Base-by-base conservation (phyloP, 495 filamentous ascomycete genomes). In the Cercophora sp. region DNA sequence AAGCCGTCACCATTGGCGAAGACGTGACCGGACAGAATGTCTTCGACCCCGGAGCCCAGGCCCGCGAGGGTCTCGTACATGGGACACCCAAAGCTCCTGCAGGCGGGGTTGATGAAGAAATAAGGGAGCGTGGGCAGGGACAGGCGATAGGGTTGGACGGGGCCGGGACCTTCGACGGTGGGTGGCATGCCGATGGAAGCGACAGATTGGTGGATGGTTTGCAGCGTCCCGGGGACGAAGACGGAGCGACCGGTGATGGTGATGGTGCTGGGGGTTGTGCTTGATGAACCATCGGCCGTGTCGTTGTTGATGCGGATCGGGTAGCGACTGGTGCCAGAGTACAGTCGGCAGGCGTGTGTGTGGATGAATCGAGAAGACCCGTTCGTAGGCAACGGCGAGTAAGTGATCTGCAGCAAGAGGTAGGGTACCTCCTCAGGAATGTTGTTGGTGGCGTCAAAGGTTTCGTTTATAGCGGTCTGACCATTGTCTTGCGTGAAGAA, bases 241-340 rank as follows among this genome's bases (percentile, higher is more conserved):
- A 11, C 19, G 5, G 26, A 31, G 1, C 8, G 15, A 2, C 0
- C 43, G 25, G 16, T 34, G n/a, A 34, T 13, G 3, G 26, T 20
- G 3, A 47, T 16, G 24, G 26, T n/a, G 43, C 18, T 32, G 42
- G 10, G 5, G 42, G 22, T 9, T 8, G 5, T 8, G 24, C 5
- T 6, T 11, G 24, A 26, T 26, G 42, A 23, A 26, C 23, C 23
- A 15, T 13, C 22, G 3, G 42, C 11, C 5, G 43, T 47, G 15
- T 47, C 43, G 43, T 47, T 47, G 25, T 16, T 19, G 43, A 47
- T 47, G 25, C 43, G 43, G 11, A 47, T 13, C 26, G n/a, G 24
- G 16, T 47, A 47, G n/a, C 43, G 26, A 5, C 43, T 2, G 8
- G 24, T 29, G n/a, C n/a, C 43, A 4, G 43, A 47, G 10, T 47